phyloP scores from a whole-genome alignment of 345 rosid species.

The Rhodomyrtus tomentosa region DNA sequence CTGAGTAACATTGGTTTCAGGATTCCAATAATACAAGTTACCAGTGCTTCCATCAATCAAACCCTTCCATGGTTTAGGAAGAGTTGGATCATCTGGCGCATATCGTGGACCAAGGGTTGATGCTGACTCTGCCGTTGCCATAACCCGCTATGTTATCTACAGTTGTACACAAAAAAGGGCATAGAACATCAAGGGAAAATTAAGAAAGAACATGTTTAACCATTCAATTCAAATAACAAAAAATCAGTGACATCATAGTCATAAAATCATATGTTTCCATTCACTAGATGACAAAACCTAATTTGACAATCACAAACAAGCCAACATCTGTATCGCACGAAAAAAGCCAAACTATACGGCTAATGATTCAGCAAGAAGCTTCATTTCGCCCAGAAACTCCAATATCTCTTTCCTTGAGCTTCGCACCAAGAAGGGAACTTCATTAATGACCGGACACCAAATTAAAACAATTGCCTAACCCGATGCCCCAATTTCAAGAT shows the following conservation, averaged over 20 bases:
- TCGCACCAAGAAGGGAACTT: not conserved
- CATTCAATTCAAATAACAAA: not conserved
- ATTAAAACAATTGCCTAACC: not conserved
- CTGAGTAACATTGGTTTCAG: conserved; percentile 84
- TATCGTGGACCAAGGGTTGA: conserved; percentile 52
- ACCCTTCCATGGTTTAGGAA: conserved; percentile 97
- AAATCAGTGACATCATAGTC: not conserved
- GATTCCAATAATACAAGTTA: conserved; percentile 84
- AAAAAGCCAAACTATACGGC: not conserved
- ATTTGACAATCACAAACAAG: not conserved
- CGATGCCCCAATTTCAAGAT: not conserved
- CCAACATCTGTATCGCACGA: not conserved
- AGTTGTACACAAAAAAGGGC: not conserved
- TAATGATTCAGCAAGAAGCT: not conserved
- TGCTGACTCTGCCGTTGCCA: conserved; percentile 62
- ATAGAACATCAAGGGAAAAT: not conserved
- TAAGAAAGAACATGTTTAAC: not conserved
- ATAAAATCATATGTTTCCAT: not conserved
- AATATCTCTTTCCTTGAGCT: not conserved
- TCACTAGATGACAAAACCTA: not conserved
- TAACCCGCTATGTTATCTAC: not conserved
- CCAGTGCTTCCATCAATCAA: conserved; percentile 86
- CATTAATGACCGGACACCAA: not conserved
- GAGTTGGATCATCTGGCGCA: conserved; percentile 91
- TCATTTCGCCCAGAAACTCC: not conserved